Evolutionary conservation across 495 filamentous ascomycete genomes (phyloP).

Genomic region (Neurospora sublineolata): DNA sequence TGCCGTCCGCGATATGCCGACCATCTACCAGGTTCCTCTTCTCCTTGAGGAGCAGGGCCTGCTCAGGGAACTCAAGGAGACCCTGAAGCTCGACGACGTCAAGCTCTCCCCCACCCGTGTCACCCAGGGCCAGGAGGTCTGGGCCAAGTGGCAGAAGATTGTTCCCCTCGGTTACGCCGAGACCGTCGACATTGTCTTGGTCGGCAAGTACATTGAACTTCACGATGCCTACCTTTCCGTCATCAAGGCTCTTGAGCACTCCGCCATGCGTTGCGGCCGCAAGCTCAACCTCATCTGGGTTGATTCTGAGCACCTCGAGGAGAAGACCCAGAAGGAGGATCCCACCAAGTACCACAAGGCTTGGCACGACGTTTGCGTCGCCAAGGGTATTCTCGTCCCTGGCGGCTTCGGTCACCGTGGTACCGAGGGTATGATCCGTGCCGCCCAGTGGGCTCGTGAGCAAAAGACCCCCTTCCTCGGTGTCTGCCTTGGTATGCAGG

Average conservation of each 20-base stretch:
- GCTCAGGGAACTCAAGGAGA: slow-evolving; percentile 45
- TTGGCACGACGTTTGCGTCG: slow-evolving; percentile 56
- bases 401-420: slow-evolving; percentile 82
- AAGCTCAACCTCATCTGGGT: slow-evolving; percentile 78
- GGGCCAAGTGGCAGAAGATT: slow-evolving; percentile 60
- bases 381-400: slow-evolving; percentile 38
- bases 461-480: slow-evolving; percentile 76
- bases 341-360: slow-evolving; percentile 77
- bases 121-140: slow-evolving; percentile 49
- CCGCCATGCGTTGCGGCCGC: slow-evolving; percentile 71
- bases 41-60: slow-evolving; percentile 75
- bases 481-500: slow-evolving; percentile 90
- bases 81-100: slow-evolving; percentile 48
- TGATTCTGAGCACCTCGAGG: slow-evolving; percentile 73
- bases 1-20: slow-evolving; percentile 71
- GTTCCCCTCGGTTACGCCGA: slow-evolving; percentile 44
- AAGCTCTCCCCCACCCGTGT: slow-evolving; percentile 35
- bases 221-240: slow-evolving; percentile 74
- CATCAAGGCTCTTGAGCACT: slow-evolving; percentile 77
- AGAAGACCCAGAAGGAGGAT: slow-evolving; percentile 38
- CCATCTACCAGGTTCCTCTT: slow-evolving; percentile 85
- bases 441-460: slow-evolving; percentile 71
- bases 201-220: slow-evolving; percentile 80
- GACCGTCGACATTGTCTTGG: slow-evolving; percentile 69
- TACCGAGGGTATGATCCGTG: slow-evolving; percentile 78